Base-by-base conservation (phyloP, 176 grass and related monocot genomes). In the Poa pratensis region DNA sequence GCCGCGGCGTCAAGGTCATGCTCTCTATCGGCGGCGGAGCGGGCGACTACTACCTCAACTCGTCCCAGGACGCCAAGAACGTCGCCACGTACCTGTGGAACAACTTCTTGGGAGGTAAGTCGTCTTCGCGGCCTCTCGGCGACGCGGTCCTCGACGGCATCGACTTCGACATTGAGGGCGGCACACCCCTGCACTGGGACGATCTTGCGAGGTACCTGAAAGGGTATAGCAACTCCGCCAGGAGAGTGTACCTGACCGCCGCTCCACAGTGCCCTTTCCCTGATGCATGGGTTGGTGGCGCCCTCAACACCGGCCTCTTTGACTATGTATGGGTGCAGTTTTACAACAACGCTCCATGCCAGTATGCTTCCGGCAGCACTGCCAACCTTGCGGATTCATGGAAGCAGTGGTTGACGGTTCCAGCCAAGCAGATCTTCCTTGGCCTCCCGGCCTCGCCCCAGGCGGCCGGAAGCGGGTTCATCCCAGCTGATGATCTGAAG, bases 181-280 rank as follows among this genome's bases (percentile, higher is more conserved):
- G 66, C 37, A 69, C 66, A n/a, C 66, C 66, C 18, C 9, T 69
- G 1, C 66, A 69, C 19, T 69, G 66, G 66, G 66, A 69, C 5
- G 35, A 69, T 69, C 66, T 69, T 69, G 66, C 66, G 37, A 69
- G 34, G 35, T 69, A 40, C 66, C 35, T 69, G 37, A 69, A 69
- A 42, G 66, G 66, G 35, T 69, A 69, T 12, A 69, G 35, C 66
- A 69, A 69, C 34, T 69, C 66, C 4, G 66, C 8, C 19, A n/a
- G 35, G 66, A 69, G 66, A 69, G 66, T 69, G 66, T 69, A 69
- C 18, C 34, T 69, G 18, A 69, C 66, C 9, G 66, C 66, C 19
- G 66, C 66, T 0, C 66, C 66, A 40, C 66, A 69, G 0, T 69
- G 66, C 9, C 66, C 66, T 69, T 69, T 69, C 66, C 35, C 66